Percentiles rank a stretch among this genome's conserved stretches.
Evolutionary conservation across 345 rosid genomes (phyloP).

Genomic region (Nephelium lappaceum): DNA sequence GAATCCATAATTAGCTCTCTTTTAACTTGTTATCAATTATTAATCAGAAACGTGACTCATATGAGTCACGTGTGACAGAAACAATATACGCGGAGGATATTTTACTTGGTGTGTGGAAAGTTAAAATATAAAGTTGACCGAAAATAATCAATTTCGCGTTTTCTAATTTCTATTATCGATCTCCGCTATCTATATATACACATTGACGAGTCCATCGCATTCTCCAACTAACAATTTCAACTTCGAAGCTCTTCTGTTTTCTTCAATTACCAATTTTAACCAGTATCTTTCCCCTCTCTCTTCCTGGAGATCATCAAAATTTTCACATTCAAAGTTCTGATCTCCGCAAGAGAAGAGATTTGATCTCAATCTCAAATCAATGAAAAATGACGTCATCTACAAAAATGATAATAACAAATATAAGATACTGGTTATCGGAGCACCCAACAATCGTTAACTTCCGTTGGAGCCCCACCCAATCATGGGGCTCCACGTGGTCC

Average conservation of each 20-base stretch:
- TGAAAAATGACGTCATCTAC: background rate
- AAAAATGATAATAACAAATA: background rate
- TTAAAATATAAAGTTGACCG: background rate
- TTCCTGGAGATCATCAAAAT: background rate
- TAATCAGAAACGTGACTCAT: too few relatives aligned
- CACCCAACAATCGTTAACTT: constrained; percentile 81
- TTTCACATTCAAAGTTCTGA: background rate
- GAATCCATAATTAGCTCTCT: too few relatives aligned
- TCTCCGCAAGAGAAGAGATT: background rate
- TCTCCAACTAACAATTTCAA: background rate
- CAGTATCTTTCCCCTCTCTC: background rate
- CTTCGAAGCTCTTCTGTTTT: background rate
- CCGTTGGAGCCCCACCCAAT: constrained; percentile 79
- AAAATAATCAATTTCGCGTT: background rate
- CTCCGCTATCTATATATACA: background rate
- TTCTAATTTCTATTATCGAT: too few relatives aligned
- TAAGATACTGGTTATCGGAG: constrained; percentile 60
- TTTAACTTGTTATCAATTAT: too few relatives aligned
- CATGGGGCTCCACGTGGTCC: constrained; percentile 92
- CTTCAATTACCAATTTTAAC: background rate
- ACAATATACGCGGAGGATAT: too few relatives aligned
- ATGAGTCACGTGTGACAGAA: too few relatives aligned
- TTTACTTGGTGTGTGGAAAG: too few relatives aligned
- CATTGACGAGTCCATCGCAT: background rate
- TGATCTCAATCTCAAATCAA: background rate